These are phyloP conservation scores for Cryphonectria carpinicola DNA, from an alignment of 2,329 filamentous ascomycete species.

Conservation along the genomic window DNA sequence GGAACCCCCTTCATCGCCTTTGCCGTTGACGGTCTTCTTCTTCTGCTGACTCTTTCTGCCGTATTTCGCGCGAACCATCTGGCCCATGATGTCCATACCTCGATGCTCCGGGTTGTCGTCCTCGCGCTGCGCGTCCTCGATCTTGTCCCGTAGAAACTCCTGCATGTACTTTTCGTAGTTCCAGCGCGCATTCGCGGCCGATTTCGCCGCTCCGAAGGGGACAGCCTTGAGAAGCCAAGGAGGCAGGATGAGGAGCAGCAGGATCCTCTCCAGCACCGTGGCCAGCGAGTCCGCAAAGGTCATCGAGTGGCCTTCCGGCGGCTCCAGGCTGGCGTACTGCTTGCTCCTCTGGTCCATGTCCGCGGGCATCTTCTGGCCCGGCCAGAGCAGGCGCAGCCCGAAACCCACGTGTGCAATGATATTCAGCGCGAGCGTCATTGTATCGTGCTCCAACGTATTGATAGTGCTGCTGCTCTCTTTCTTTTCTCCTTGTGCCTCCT, in stretches of 20 bases:
- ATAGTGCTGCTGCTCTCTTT: constrained; percentile 50
- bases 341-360: constrained; percentile 49
- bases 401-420: constrained; percentile 72
- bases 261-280: constrained; percentile 64
- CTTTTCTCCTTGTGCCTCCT: constrained; percentile 32
- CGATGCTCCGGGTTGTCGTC: constrained; percentile 37
- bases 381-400: constrained; percentile 63
- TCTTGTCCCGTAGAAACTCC: constrained; percentile 68
- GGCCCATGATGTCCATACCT: constrained; percentile 58
- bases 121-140: constrained; percentile 43
- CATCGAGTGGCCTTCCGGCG: constrained; percentile 60
- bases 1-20: constrained; percentile 35
- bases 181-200: constrained; percentile 54
- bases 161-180: constrained; percentile 74
- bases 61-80: constrained; percentile 51
- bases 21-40: constrained; percentile 29
- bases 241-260: constrained; percentile 65
- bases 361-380: constrained; percentile 58
- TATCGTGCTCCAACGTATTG: constrained; percentile 62
- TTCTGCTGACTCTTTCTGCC: constrained; percentile 32
- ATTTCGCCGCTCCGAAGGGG: constrained; percentile 14
- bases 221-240: constrained; percentile 55
- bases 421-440: constrained; percentile 64
- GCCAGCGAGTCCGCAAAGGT: constrained; percentile 68
- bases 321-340: constrained; percentile 53